Base-by-base conservation (phyloP, 2,329 filamentous ascomycete genomes). In the Dendrostoma leiphaemia region DNA sequence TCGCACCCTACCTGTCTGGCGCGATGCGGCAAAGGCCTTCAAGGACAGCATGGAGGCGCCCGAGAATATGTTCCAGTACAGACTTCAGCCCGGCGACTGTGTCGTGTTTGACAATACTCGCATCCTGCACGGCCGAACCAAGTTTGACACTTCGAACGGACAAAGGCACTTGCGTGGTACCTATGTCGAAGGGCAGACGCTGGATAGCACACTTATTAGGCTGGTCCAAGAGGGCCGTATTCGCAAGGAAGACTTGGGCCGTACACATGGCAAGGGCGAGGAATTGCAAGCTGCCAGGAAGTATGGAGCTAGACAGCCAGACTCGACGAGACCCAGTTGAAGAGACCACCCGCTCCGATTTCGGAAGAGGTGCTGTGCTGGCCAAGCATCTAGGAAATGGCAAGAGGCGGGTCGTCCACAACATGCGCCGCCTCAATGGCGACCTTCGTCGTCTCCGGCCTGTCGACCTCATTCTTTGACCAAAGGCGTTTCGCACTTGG, bases 41-140 rank as follows among this genome's bases (percentile, higher is more conserved):
- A 78, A 84, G 46, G 55, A 67, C 0, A 60, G 81, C 0, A 70
- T 94, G 23, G 85, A 90, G 60, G 65, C 75, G 1, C 71, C 78
- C 0, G 66, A 74, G 4, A 82, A 82, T 56, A 70, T 91, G 50
- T 88, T 86, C 64, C 80, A 93, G 74, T 77, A 87, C 55, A 87
- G 87, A 69, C 75, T 97, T 69, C 75, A 84, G 51, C 84, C 89
- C 4, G 94, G 93, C 3, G 89, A 96, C 65, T 96, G 91, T 66
- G 91, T 92, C 12, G 79, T 99, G n/a, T 97, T 99, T 66, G 88
- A 96, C 67, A 97, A 97, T 66, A 74, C 84, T 56, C 80, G 93
- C 17, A 78, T 96, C n/a, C 70, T 96, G 65, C 94, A 97, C 74
- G 93, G 91, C 0, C 78, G 94, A 4, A 80, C 77, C 15, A 82